phyloP scores from a whole-genome alignment of 345 rosid species.

The Euphorbia lathyris region DNA sequence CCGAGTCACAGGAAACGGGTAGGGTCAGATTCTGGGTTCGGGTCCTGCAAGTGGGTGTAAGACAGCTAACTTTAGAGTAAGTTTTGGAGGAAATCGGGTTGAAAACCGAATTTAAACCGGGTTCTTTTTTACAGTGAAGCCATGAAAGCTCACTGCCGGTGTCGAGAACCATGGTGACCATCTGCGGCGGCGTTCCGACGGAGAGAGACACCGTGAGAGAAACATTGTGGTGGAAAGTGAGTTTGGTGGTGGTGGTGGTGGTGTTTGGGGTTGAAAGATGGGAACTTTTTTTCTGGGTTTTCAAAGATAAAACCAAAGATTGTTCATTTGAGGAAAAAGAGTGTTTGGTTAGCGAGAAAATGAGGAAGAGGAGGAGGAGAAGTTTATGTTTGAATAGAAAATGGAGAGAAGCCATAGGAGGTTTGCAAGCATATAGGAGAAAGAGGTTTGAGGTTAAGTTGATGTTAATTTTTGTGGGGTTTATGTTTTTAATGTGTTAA shows the following conservation, averaged over 20 bases:
- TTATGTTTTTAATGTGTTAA: not conserved
- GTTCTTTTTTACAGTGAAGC: constrained; percentile 51
- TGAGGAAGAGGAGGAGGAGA: constrained; percentile 34
- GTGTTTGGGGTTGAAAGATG: constrained; percentile 1
- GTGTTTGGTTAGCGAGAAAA: constrained; percentile 27
- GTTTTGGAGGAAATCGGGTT: constrained; percentile 43
- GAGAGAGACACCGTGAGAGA: constrained; percentile 56
- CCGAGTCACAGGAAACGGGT: constrained; percentile 49
- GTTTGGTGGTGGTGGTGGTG: constrained; percentile 30
- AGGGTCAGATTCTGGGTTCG: constrained; percentile 44
- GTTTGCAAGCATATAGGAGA: too few relatives aligned
- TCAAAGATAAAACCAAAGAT: constrained; percentile 44
- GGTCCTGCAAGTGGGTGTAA: constrained; percentile 43
- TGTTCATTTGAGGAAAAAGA: constrained; percentile 35
- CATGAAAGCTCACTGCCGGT: constrained; percentile 82
- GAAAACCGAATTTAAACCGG: constrained; percentile 34
- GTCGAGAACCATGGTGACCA: constrained; percentile 62
- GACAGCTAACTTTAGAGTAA: constrained; percentile 45
- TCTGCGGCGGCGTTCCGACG: constrained; percentile 67
- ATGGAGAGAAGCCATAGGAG: constrained; percentile 19
- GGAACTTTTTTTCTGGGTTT: constrained; percentile 22
- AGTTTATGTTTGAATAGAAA: constrained; percentile 7
- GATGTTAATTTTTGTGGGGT: not conserved
- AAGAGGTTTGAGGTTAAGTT: not conserved
- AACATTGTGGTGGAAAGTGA: constrained; percentile 52